Conservation (phyloP, 371 early-diverging fungal species). For the Mucor ambiguus region DNA sequence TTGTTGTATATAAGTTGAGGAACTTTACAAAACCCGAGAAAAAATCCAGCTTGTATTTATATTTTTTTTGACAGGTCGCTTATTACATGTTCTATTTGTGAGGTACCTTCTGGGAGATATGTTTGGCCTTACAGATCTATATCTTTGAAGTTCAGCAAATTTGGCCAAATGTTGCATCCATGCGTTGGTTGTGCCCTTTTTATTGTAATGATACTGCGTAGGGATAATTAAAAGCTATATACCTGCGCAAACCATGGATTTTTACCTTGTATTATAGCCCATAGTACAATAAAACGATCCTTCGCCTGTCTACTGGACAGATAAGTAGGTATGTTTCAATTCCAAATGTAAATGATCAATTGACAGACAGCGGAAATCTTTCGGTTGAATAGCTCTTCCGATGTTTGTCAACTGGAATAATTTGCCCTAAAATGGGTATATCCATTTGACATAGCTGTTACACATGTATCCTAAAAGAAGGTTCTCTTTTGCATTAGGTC, state of each 20-base stretch:
- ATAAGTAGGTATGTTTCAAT: background rate
- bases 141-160: background rate
- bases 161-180: background rate
- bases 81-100: background rate
- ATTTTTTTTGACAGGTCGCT: background rate
- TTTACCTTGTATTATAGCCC: too few relatives aligned
- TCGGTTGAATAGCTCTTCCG: background rate
- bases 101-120: background rate
- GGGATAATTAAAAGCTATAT: too few relatives aligned
- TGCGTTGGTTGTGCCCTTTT: background rate
- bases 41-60: background rate
- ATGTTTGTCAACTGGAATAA: background rate
- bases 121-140: constrained; percentile 1
- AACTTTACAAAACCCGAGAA: background rate
- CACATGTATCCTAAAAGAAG: background rate
- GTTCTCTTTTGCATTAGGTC: background rate
- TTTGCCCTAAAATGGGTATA: background rate
- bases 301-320: background rate
- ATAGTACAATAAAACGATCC: background rate
- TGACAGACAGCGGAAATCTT: background rate
- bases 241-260: too few relatives aligned
- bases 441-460: background rate
- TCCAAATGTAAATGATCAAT: background rate
- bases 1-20: background rate
- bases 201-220: too few relatives aligned